phyloP scores from a whole-genome alignment of 441 rosid species.

The Biscutella laevigata region DNA sequence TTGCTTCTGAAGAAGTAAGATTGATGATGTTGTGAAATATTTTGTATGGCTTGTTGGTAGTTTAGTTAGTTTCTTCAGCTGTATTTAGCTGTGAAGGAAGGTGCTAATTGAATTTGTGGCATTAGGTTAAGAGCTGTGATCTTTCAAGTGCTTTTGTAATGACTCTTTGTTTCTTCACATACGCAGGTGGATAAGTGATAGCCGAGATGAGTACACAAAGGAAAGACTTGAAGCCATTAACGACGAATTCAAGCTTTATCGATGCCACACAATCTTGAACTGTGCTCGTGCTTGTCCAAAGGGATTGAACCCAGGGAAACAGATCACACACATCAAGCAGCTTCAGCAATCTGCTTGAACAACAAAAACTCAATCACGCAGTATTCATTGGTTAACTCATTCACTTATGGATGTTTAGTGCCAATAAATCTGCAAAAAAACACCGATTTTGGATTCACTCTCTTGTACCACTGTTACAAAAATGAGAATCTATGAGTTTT shows the following conservation, averaged over 20 bases:
- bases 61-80: neutral
- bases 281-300: constrained; percentile 97
- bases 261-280: constrained; percentile 96
- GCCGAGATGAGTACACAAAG: constrained; percentile 84
- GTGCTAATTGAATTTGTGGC: neutral
- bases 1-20: neutral
- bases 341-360: constrained; percentile 36
- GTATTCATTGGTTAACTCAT: constrained; percentile 5
- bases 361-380: neutral
- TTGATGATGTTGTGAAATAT: neutral
- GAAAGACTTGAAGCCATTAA: constrained; percentile 78
- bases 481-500: neutral
- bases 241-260: constrained; percentile 87
- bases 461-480: constrained; percentile 9
- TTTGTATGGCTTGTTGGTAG: neutral
- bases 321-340: constrained; percentile 70
- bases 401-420: neutral
- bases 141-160: too few species aligned
- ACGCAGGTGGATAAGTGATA: constrained; percentile 90
- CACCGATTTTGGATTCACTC: neutral
- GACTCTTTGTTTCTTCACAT: too few species aligned
- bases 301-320: constrained; percentile 92
- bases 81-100: neutral
- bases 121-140: neutral
- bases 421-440: constrained; percentile 17